Evolutionary conservation across 2,329 filamentous ascomycete species (phyloP), one percentile per base, ranked within the genome.

Genomic region (Penicillium decumbens): DNA sequence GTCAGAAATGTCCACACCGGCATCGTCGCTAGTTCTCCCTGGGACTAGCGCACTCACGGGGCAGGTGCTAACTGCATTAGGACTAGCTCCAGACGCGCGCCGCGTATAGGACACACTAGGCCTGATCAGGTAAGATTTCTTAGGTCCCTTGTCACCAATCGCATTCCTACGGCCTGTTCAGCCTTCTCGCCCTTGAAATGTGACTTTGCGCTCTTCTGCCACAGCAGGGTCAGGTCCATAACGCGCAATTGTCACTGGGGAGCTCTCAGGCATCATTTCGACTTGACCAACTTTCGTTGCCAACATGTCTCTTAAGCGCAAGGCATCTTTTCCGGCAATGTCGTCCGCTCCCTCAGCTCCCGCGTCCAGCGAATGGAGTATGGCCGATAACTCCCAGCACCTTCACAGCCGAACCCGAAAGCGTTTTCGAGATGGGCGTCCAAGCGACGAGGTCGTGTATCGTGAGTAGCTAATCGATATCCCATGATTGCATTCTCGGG

Each of bases 371-470:
- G 59, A 43, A 60, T 67, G 57, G 63, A 57, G 25, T 18, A 59
- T 65, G 53, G 60, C 65, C 35, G 67, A 69, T 45, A 59, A 58
- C 15, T 64, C 68, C 15, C 66, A 62, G 59, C 67, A 82, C 57
- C 72, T 82, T 39, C 74, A 78, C 57, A 76, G 75, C 53, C 76
- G 81, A 15, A 84, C 81, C 48, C 72, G 77, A 51, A 84, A 84
- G 65, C 69, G 81, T 29, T 75, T 79, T 55, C 73, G 80, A 50
- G 76, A 83, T 62, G 77, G 79, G 59, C 72, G 81, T 39, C 81
- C 81, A 0, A 75, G 80, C 46, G 80, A 82, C 47, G 68, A 75
- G 46, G 65, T 72, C 13, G 74, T 84, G 48, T 77, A 81, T 62
- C 75, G 80, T 82, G 67, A 57, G 72, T 45, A 3, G 7, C 27